Conservation (phyloP, 371 early-diverging fungal genomes). For the Quaeritorhiza haematococci region DNA sequence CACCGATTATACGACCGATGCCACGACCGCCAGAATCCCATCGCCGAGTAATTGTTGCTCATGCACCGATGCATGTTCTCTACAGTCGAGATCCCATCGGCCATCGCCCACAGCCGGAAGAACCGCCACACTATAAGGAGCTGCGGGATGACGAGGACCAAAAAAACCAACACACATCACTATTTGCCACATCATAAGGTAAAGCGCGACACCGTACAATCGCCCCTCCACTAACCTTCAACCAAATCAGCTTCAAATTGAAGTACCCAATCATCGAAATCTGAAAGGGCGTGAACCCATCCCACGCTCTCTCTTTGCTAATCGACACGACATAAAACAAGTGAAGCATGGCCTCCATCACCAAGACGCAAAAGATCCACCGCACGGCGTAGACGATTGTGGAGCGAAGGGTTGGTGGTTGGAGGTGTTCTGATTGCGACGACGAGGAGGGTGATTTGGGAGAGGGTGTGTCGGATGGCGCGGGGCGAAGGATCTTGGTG, state of each 20-base stretch:
- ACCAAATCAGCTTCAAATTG: slow-evolving; percentile 84
- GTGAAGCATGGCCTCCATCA: slow-evolving; percentile 83
- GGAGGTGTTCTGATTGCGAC: too few species aligned
- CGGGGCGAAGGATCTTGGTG: slow-evolving; percentile 37
- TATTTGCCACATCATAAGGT: slow-evolving; percentile 3
- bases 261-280: slow-evolving; percentile 76
- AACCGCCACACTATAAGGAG: slow-evolving; percentile 90
- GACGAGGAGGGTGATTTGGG: too few species aligned
- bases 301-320: slow-evolving; percentile 75
- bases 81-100: slow-evolving; percentile 75
- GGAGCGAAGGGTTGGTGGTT: too few species aligned
- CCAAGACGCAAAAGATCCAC: slow-evolving; percentile 40
- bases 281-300: slow-evolving; percentile 62
- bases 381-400: slow-evolving; percentile 28
- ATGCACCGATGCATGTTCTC: slow-evolving; percentile 95
- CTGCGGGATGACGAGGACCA: slow-evolving; percentile 10
- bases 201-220: slow-evolving; percentile 2
- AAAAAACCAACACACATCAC: too few species aligned
- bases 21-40: slow-evolving; percentile 91
- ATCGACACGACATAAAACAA: slow-evolving; percentile 81
- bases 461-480: too few species aligned
- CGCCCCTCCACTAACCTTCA: slow-evolving; percentile 54
- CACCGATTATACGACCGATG: slow-evolving; percentile 88
- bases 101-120: slow-evolving; percentile 85
- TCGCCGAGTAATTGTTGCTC: slow-evolving; percentile 84